Percentiles rank a stretch among this genome's conserved stretches.
Evolutionary conservation across 768 basidiomycete genomes (phyloP).

Genomic region (Podaxis sp.): DNA sequence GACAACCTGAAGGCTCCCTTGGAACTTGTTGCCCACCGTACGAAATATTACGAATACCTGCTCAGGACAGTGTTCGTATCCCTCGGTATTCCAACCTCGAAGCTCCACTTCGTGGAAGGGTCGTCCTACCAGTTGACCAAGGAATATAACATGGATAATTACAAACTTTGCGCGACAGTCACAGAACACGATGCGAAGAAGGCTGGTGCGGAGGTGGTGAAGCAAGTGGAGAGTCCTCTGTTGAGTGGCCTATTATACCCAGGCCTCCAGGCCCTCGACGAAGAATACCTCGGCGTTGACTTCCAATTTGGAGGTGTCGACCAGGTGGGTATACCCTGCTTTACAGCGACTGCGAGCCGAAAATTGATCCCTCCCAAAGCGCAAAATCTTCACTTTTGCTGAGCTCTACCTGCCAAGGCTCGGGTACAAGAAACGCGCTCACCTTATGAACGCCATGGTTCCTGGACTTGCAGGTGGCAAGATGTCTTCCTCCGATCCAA

Average conservation of each 20-base stretch:
- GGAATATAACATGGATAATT: conserved; percentile 95
- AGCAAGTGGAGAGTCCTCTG: conserved; percentile 90
- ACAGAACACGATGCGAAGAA: conserved; percentile 97
- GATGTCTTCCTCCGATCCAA: conserved; percentile 97
- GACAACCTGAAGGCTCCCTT: conserved; percentile 96
- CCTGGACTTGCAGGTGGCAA: conserved; percentile 93
- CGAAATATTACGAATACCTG: conserved; percentile 86
- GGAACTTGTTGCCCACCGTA: conserved; percentile 84
- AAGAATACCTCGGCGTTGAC: conserved; percentile 93
- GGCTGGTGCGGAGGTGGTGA: conserved; percentile 98
- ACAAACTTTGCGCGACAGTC: conserved; percentile 86
- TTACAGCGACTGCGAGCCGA: background rate
- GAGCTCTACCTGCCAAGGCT: conserved; percentile 92
- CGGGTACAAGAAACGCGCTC: conserved; percentile 92
- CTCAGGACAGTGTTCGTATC: conserved; percentile 83
- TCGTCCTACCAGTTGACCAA: conserved; percentile 89
- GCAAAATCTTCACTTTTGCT: conserved; percentile 98
- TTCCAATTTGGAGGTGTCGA: conserved; percentile 99
- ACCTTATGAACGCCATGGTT: conserved; percentile 98
- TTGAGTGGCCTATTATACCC: conserved; percentile 94
- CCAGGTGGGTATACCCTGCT: conserved; percentile 58
- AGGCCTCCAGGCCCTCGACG: conserved; percentile 94
- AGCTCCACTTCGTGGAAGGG: conserved; percentile 82
- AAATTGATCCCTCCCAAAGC: conserved; percentile 39
- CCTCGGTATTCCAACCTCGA: conserved; percentile 86